Evolutionary conservation across 176 grass and related monocot genomes (phyloP).

Genomic region (Phoenix dactylifera): DNA sequence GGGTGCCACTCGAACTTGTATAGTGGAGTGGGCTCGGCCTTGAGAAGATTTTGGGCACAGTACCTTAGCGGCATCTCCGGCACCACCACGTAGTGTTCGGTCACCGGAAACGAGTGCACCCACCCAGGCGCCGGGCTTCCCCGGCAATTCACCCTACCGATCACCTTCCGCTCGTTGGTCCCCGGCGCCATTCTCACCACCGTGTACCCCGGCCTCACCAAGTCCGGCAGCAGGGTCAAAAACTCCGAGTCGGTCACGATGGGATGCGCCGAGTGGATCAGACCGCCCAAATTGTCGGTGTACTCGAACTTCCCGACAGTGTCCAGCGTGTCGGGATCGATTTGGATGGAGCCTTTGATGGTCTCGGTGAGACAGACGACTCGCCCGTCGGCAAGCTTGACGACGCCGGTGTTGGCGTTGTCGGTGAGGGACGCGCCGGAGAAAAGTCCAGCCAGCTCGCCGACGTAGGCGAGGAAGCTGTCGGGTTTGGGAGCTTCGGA

Average conservation of each 20-base stretch:
- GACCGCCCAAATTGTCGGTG: slow-evolving; percentile 56
- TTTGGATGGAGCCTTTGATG: slow-evolving; percentile 72
- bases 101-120: slow-evolving; percentile 95
- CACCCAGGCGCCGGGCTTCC: slow-evolving; percentile 80
- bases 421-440: slow-evolving; percentile 90
- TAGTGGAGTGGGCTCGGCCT: slow-evolving; percentile 85
- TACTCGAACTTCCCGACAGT: slow-evolving; percentile 82
- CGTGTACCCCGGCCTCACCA: slow-evolving; percentile 60
- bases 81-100: slow-evolving; percentile 80
- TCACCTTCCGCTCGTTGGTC: slow-evolving; percentile 62
- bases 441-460: slow-evolving; percentile 65
- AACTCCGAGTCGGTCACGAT: slow-evolving; percentile 80
- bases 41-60: slow-evolving; percentile 74
- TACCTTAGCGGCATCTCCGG: slow-evolving; percentile 98
- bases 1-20: slow-evolving; percentile 99
- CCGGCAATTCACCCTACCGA: slow-evolving; percentile 80
- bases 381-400: slow-evolving; percentile 85
- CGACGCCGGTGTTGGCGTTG: slow-evolving; percentile 96
- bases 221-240: slow-evolving; percentile 75
- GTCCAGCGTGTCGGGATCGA: slow-evolving; percentile 88
- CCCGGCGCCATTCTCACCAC: slow-evolving; percentile 74
- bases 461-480: slow-evolving; percentile 35
- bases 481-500: slow-evolving; percentile 71
- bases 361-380: slow-evolving; percentile 95
- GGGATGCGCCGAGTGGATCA: slow-evolving; percentile 90